phyloP scores from a whole-genome alignment of 176 grass and related monocot genomes.

The Paspalum vaginatum region DNA sequence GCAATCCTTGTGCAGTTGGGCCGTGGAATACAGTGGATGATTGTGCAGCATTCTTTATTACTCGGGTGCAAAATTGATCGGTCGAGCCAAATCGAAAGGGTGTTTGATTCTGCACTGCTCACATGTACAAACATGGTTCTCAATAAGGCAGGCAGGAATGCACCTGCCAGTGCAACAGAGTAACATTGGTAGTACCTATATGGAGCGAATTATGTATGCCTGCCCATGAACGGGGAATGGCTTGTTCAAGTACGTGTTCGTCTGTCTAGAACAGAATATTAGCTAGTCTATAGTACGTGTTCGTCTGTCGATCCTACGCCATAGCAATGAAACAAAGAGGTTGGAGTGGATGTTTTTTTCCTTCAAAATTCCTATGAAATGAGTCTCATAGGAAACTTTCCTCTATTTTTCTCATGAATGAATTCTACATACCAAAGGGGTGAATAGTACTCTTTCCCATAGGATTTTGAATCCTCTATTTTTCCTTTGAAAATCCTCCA shows the following conservation, averaged over 20 bases:
- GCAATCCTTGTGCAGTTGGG: conserved; percentile 54
- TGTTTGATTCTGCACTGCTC: conserved; percentile 29
- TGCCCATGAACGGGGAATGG: conserved; percentile 31
- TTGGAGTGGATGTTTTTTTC: too few relatives aligned
- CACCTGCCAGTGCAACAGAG: conserved; percentile 33
- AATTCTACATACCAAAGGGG: too few relatives aligned
- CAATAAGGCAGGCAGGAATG: conserved; percentile 45
- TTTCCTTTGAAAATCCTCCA: too few relatives aligned
- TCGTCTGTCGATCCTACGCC: neutral
- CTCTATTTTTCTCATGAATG: too few relatives aligned
- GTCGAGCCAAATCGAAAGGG: conserved; percentile 35
- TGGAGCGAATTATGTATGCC: neutral
- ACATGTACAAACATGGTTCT: conserved; percentile 41
- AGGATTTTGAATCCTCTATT: too few relatives aligned
- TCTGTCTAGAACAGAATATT: conserved; percentile 21
- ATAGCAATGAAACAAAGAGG: too few relatives aligned
- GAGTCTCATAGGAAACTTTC: too few relatives aligned
- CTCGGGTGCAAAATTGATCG: conserved; percentile 25
- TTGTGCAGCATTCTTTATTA: conserved; percentile 56
- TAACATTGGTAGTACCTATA: conserved; percentile 26
- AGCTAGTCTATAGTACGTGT: conserved; percentile 28
- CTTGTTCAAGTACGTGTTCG: conserved; percentile 38
- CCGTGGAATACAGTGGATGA: conserved; percentile 38
- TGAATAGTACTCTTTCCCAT: too few relatives aligned
- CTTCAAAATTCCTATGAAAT: too few relatives aligned